phyloP scores from a whole-genome alignment of 495 filamentous ascomycete species.

The Sphaerosporella brunnea region DNA sequence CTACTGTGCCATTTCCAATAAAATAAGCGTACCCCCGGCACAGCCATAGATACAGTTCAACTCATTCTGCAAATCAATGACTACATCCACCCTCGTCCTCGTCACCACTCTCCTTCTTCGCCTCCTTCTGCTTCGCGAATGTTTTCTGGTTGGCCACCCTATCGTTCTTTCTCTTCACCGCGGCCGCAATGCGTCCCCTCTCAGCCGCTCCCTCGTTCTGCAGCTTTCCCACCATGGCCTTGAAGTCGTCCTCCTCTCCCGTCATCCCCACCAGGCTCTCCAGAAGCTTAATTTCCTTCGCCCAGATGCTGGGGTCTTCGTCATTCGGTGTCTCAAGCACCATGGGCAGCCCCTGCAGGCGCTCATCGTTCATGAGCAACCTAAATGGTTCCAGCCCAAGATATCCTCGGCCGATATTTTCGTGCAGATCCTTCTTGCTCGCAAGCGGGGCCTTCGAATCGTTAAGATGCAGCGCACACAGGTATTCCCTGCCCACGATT shows the following conservation, averaged over 20 bases:
- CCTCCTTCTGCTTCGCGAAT: slow-evolving; percentile 19
- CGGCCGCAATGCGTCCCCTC: slow-evolving; percentile 54
- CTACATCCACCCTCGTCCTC: neutral
- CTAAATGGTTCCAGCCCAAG: slow-evolving; percentile 78
- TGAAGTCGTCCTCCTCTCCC: slow-evolving; percentile 50
- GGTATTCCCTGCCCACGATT: slow-evolving; percentile 60
- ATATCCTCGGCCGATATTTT: slow-evolving; percentile 88
- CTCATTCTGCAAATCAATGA: no score
- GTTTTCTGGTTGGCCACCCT: slow-evolving; percentile 31
- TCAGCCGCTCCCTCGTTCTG: slow-evolving; percentile 50
- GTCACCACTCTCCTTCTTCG: slow-evolving; percentile 15
- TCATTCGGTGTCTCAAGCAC: slow-evolving; percentile 85
- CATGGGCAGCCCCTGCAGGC: slow-evolving; percentile 69
- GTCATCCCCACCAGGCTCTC: slow-evolving; percentile 77
- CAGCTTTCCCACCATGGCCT: slow-evolving; percentile 41
- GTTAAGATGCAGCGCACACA: slow-evolving; percentile 78
- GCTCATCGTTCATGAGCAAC: slow-evolving; percentile 67
- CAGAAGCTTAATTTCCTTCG: slow-evolving; percentile 70
- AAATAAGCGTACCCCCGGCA: no score
- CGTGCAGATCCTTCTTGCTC: slow-evolving; percentile 68
- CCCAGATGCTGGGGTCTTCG: slow-evolving; percentile 56
- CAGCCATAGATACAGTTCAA: no score
- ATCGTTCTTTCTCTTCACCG: slow-evolving; percentile 47
- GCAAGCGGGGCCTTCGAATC: slow-evolving; percentile 76
- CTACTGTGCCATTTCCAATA: no score